Conservation (phyloP, 2,329 filamentous ascomycete species). For the Shiraia bambusicola region DNA sequence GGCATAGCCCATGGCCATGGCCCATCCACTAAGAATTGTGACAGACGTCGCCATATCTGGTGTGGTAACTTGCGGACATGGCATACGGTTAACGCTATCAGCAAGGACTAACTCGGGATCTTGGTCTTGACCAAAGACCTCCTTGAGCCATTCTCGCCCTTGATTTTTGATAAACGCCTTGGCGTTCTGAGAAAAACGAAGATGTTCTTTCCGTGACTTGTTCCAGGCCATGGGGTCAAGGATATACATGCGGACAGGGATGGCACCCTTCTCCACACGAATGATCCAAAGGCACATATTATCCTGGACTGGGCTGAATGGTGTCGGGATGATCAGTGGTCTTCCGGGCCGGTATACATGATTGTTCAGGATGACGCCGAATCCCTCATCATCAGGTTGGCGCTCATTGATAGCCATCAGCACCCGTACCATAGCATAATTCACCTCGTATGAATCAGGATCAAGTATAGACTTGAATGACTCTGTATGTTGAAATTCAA, state of each 20-base stretch:
- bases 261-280: not conserved
- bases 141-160: too few relatives aligned
- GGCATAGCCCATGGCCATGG: slow-evolving; percentile 18
- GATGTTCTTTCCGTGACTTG: too few relatives aligned
- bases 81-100: slow-evolving; percentile 3
- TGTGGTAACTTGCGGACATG: slow-evolving; percentile 4
- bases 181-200: too few relatives aligned
- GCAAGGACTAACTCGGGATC: not conserved
- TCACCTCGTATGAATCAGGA: not conserved
- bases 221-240: too few relatives aligned
- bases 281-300: slow-evolving; percentile 3
- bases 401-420: slow-evolving; percentile 10
- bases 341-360: slow-evolving; percentile 5
- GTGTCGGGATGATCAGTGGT: slow-evolving; percentile 5
- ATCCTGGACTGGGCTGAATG: not conserved
- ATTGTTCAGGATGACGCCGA: slow-evolving; percentile 5
- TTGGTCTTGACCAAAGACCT: too few relatives aligned
- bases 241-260: too few relatives aligned
- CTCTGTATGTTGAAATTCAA: too few relatives aligned
- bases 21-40: slow-evolving; percentile 20
- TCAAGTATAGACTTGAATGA: not conserved
- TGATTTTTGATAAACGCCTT: too few relatives aligned
- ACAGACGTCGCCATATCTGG: slow-evolving; percentile 1
- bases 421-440: slow-evolving; percentile 8
- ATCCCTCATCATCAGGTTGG: slow-evolving; percentile 4